phyloP scores from a whole-genome alignment of 2,329 filamentous ascomycete species.

The Massarina eburnea region DNA sequence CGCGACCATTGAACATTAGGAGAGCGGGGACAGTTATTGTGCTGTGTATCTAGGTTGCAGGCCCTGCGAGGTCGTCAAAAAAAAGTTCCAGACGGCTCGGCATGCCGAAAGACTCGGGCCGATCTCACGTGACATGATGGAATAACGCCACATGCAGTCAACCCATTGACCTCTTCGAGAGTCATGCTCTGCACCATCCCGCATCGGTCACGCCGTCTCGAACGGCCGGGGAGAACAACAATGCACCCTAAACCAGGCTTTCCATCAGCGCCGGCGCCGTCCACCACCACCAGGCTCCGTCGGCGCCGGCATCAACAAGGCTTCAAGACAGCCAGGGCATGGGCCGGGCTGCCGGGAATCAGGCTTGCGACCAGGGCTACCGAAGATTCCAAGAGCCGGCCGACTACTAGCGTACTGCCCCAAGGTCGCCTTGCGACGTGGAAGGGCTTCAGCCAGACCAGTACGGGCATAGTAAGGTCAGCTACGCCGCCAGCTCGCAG shows the following conservation, averaged over 20 bases:
- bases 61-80: slow-evolving; percentile 4
- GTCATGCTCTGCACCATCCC: slow-evolving; percentile 1
- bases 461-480: slow-evolving; percentile 18
- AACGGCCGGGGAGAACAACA: slow-evolving; percentile 21
- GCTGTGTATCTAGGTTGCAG: slow-evolving; percentile 11
- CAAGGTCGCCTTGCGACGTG: too few species aligned
- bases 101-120: slow-evolving; percentile 9
- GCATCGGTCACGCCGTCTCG: slow-evolving; percentile 14
- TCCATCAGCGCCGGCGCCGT: not conserved
- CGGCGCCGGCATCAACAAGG: slow-evolving; percentile 14
- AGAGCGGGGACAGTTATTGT: slow-evolving; percentile 5
- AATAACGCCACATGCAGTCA: not conserved
- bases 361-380: slow-evolving; percentile 9
- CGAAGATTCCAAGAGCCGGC: too few species aligned
- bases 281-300: slow-evolving; percentile 13
- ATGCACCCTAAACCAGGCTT: slow-evolving; percentile 23
- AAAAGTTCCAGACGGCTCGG: slow-evolving; percentile 18
- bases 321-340: slow-evolving; percentile 5
- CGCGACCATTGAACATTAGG: slow-evolving; percentile 49
- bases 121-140: slow-evolving; percentile 2
- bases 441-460: too few species aligned
- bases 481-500: slow-evolving; percentile 16
- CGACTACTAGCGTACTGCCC: too few species aligned
- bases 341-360: slow-evolving; percentile 17
- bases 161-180: not conserved